phyloP scores from a whole-genome alignment of 768 basidiomycete species.

The Porphyrellus cyaneotinctus region DNA sequence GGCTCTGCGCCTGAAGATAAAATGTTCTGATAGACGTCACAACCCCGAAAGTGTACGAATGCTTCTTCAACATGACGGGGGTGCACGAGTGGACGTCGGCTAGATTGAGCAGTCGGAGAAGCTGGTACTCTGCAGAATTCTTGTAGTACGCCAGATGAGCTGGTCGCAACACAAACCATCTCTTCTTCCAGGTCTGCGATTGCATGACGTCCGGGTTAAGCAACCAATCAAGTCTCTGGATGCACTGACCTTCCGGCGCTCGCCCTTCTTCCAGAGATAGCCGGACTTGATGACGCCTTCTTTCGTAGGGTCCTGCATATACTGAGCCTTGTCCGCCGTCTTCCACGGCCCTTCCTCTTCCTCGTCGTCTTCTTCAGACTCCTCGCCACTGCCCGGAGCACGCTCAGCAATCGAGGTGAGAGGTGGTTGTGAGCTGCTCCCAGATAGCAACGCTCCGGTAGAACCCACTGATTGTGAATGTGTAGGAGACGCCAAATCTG shows the following conservation, averaged over 20 bases:
- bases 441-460: conserved; percentile 27
- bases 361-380: conserved; percentile 72
- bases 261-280: conserved; percentile 97
- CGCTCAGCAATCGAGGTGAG: conserved; percentile 78
- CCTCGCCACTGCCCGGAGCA: conserved; percentile 65
- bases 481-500: conserved; percentile 45
- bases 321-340: conserved; percentile 42
- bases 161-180: conserved; percentile 94
- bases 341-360: conserved; percentile 66
- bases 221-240: background rate
- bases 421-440: conserved; percentile 44
- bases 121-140: conserved; percentile 88
- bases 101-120: conserved; percentile 83
- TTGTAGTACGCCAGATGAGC: conserved; percentile 97
- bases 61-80: conserved; percentile 82
- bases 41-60: conserved; percentile 85
- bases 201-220: conserved; percentile 3
- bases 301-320: conserved; percentile 48
- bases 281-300: conserved; percentile 84
- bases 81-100: conserved; percentile 88
- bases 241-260: conserved; percentile 81
- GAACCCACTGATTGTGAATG: conserved; percentile 34
- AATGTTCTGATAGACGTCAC: conserved; percentile 88
- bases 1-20: conserved; percentile 77
- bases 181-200: conserved; percentile 92